Conservation (phyloP, 129 eudicot species). For the Saposhnikovia divaricata region DNA sequence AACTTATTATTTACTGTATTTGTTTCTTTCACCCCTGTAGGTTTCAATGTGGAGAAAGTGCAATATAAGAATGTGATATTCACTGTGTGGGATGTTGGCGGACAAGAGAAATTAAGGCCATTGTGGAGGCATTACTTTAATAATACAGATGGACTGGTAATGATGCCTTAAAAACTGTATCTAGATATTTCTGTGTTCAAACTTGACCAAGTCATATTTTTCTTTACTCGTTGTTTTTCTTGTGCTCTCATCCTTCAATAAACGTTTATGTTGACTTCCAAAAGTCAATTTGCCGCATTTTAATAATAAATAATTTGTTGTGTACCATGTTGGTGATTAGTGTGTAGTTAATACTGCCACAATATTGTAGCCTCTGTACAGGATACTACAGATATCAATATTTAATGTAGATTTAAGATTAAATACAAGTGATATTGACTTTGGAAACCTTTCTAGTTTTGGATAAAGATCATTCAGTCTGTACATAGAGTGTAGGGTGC, state of each 20-base stretch:
- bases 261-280: not conserved
- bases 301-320: not conserved
- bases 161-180: not conserved
- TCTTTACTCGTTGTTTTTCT: not conserved
- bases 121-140: conserved; percentile 98
- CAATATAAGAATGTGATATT: conserved; percentile 93
- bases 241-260: not conserved
- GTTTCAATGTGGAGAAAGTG: conserved; percentile 98
- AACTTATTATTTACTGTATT: not conserved
- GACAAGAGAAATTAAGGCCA: conserved; percentile 94
- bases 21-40: conserved; percentile 31
- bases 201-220: not conserved
- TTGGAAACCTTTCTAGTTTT: not conserved
- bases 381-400: not conserved
- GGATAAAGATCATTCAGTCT: too few species aligned
- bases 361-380: not conserved
- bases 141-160: conserved; percentile 95
- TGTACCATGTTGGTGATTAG: not conserved
- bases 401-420: not conserved
- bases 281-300: not conserved
- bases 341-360: not conserved
- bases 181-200: not conserved
- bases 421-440: too few species aligned
- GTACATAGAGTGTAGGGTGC: too few species aligned
- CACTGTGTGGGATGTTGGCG: conserved; percentile 99